These are phyloP conservation scores for Cynanchum wilfordii DNA, from an alignment of 257 asterid genomes.

Conservation along the genomic window DNA sequence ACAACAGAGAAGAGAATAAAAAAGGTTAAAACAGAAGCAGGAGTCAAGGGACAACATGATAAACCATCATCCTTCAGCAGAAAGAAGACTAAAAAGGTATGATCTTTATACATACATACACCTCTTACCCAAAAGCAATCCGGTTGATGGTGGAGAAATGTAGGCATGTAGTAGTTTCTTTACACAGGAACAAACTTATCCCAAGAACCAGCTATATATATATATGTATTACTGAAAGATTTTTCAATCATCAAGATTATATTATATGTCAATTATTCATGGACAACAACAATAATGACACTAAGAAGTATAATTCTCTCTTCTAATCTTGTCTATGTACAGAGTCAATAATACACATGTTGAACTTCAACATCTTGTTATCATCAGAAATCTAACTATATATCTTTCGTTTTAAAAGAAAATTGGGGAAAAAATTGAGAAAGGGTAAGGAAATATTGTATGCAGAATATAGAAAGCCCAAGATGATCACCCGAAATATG, in stretches of 20 bases:
- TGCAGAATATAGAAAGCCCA: not conserved
- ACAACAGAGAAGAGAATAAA: not conserved
- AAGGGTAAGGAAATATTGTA: not conserved
- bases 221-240: not conserved
- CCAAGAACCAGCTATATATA: not conserved
- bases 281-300: not conserved
- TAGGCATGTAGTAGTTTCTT: not conserved
- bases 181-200: not conserved
- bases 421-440: not conserved
- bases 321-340: conserved; percentile 10
- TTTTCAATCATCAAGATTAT: not conserved
- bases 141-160: not conserved
- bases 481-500: conserved; percentile 4
- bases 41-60: too few species aligned
- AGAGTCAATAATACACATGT: conserved; percentile 9
- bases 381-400: not conserved
- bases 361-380: not conserved
- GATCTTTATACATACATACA: not conserved
- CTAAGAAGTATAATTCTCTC: conserved; percentile 6
- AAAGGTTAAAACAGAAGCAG: not conserved
- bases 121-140: not conserved
- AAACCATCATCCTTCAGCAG: not conserved
- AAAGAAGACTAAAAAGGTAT: not conserved
- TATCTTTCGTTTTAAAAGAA: conserved; percentile 1
- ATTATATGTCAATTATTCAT: not conserved